phyloP scores from a whole-genome alignment of 495 filamentous ascomycete genomes.

The Chaetomidium leptoderma region DNA sequence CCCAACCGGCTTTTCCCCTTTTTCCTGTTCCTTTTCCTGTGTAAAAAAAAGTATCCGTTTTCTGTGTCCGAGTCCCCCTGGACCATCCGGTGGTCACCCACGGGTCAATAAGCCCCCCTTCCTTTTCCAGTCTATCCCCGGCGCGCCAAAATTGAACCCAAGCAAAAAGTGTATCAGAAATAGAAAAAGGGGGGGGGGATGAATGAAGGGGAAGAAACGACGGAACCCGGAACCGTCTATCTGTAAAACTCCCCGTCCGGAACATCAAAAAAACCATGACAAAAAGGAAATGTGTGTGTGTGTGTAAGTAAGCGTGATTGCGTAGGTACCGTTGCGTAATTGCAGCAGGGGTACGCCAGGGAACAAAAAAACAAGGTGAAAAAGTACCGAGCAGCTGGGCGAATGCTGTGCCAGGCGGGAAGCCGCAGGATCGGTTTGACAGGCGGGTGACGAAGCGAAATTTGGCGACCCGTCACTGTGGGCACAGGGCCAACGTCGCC shows the following conservation, averaged over 20 bases:
- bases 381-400: conserved; percentile 13
- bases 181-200: not conserved
- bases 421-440: conserved; percentile 15
- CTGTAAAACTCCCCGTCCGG: conserved; percentile 10
- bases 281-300: not conserved
- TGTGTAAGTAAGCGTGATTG: conserved; percentile 8
- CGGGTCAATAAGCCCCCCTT: not conserved
- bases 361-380: too few relatives aligned
- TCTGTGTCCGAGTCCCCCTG: not conserved
- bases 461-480: conserved; percentile 11
- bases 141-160: not conserved
- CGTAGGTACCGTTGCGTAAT: conserved; percentile 6
- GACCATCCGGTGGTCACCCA: conserved; percentile 1
- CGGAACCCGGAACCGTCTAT: not conserved
- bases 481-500: not conserved
- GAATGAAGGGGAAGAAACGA: not conserved
- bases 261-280: not conserved
- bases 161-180: conserved; percentile 9
- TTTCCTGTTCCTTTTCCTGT: not conserved
- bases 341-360: not conserved
- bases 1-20: not conserved
- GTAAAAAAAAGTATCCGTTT: not conserved
- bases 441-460: conserved; percentile 13
- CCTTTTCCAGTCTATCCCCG: conserved; percentile 5
- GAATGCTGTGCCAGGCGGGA: conserved; percentile 7